phyloP scores from a whole-genome alignment of 169 alveolate species.

The Cytauxzoon felis region DNA sequence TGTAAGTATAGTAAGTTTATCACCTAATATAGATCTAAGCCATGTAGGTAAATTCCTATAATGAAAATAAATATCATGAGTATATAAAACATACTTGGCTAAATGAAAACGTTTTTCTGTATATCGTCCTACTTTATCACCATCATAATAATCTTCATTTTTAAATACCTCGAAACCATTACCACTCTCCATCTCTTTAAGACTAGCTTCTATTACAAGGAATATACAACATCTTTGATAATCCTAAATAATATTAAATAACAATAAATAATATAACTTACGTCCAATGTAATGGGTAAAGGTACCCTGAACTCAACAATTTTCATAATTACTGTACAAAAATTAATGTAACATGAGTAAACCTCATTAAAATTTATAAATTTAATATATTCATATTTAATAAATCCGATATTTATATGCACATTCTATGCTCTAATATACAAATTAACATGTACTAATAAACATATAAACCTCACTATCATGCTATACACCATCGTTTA shows the following conservation, averaged over 20 bases:
- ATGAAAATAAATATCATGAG: neutral
- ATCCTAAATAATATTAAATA: conserved; percentile 5
- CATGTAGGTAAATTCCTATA: conserved; percentile 54
- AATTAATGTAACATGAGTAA: conserved; percentile 1
- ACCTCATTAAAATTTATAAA: neutral
- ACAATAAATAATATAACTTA: neutral
- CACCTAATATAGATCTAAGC: conserved; percentile 50
- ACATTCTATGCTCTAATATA: too few relatives aligned
- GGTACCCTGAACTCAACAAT: conserved; percentile 58
- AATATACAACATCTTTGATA: conserved; percentile 30
- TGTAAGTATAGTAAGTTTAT: conserved; percentile 34
- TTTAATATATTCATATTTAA: too few relatives aligned
- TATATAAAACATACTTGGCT: conserved; percentile 35
- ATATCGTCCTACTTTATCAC: conserved; percentile 19
- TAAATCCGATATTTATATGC: too few relatives aligned
- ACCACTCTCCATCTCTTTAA: conserved; percentile 49
- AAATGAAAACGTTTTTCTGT: conserved; percentile 48
- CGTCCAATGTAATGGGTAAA: conserved; percentile 38
- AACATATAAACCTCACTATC: too few relatives aligned
- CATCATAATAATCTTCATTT: conserved; percentile 32
- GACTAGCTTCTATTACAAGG: conserved; percentile 46
- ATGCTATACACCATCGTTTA: too few relatives aligned
- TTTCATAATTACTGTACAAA: conserved; percentile 28
- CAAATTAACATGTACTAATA: too few relatives aligned
- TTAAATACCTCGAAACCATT: conserved; percentile 48